Base-by-base conservation (phyloP, 345 rosid species). In the Populus nigra region DNA sequence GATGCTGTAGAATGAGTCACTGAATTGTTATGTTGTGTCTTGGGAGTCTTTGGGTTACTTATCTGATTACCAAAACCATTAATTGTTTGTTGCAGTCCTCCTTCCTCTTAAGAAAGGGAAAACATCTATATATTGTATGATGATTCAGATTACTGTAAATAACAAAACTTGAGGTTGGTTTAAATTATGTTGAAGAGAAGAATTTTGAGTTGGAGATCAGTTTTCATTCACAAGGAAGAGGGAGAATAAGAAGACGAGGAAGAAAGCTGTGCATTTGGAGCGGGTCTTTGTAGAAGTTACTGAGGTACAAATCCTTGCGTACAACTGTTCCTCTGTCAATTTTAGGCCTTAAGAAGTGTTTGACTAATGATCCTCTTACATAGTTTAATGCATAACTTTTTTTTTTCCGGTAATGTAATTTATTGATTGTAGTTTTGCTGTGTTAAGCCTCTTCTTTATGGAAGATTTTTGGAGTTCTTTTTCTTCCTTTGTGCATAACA, bases 101-200 rank as follows among this genome's bases (percentile, higher is more conserved):
- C 77, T 75, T 81, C 83, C 82, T 76, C 73, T 71, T 72, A 39
- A 76, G 77, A 22, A 50, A 74, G 78, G 76, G 65, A 59, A 83
- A 79, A 8, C 71, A 31, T 65, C 49, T 83, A 87, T 81, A 79
- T 78, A 78, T 80, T 81, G 82, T 77, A 78, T 76, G 38, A 68
- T 73, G 57, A 67, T 76, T 71, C 61, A 82, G 69, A 66, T 69
- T 80, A 50, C 68, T 87, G 90, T 33, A 33, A 33, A 87, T 86
- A 83, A 76, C 62, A 47, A 80, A 78, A 63, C 73, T 35, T 79
- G 77, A 73, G 77, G 81, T 65, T 12, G 22, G 45, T 67, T 73
- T 47, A 27, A 65, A 41, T 81, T 65, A 23, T 49, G 53, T 62
- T 41, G 57, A 71, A 69, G 68, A 78, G 16, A 61, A 49, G 39